Conservation (phyloP, 2,329 filamentous ascomycete species). For the Arthrobotrys sinensis region DNA sequence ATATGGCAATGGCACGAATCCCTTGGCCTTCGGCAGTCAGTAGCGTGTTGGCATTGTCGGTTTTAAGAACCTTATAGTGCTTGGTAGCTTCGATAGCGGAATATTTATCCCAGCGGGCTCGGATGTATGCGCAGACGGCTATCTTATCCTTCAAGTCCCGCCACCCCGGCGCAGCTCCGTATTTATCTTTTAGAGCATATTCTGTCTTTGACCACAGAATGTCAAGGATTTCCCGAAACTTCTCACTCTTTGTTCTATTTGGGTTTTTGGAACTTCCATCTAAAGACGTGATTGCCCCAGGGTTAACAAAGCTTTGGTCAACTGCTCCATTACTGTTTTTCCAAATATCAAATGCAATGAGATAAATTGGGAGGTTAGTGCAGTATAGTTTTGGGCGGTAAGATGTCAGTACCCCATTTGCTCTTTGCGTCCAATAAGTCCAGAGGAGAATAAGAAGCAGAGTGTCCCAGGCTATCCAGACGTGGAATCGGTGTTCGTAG, state of each 20-base stretch:
- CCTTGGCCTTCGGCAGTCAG: neutral
- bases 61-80: neutral
- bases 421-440: neutral
- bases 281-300: neutral
- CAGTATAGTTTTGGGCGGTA: neutral
- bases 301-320: neutral
- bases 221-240: neutral
- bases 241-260: neutral
- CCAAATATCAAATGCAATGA: neutral
- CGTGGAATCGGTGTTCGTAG: neutral
- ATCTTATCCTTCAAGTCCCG: neutral
- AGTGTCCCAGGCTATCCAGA: conserved; percentile 8
- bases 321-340: neutral
- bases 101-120: neutral
- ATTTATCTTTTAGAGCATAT: neutral
- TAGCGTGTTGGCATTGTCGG: neutral
- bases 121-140: neutral
- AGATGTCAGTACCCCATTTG: neutral
- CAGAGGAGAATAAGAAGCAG: conserved; percentile 3
- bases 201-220: neutral
- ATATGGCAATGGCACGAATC: neutral
- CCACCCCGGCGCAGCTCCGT: neutral
- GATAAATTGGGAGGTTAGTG: conserved; percentile 17
- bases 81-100: neutral
- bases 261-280: neutral